Evolutionary conservation across 306 rosid species (phyloP).

Genomic region (Castanopsis chinensis): DNA sequence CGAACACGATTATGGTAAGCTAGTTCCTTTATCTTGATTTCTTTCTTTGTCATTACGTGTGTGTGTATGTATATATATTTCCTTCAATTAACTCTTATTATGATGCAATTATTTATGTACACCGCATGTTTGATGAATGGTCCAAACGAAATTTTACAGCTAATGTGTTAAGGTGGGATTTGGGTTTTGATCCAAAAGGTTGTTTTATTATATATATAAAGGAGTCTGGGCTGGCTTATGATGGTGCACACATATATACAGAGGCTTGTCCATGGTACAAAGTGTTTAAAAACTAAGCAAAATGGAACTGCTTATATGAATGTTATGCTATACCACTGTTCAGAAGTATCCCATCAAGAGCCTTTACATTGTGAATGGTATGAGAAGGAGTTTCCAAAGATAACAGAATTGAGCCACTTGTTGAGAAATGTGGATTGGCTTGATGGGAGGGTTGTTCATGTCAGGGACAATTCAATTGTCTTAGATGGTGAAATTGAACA

Average conservation of each 20-base stretch:
- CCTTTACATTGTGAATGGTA: constrained; percentile 47
- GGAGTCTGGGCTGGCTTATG: neutral
- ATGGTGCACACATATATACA: constrained; percentile 38
- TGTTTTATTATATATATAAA: neutral
- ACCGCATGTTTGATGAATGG: constrained; percentile 30
- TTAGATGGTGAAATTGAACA: constrained; percentile 40
- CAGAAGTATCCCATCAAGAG: constrained; percentile 34
- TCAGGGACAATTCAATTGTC: constrained; percentile 45
- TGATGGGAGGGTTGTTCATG: constrained; percentile 67
- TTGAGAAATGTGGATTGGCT: constrained; percentile 55
- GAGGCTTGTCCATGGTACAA: constrained; percentile 21
- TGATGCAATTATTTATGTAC: neutral
- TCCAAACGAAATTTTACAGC: constrained; percentile 11
- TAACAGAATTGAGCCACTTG: constrained; percentile 34
- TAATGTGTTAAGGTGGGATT: neutral
- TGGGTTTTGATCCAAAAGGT: neutral
- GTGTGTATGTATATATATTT: neutral
- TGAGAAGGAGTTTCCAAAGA: constrained; percentile 41
- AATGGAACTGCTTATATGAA: constrained; percentile 36
- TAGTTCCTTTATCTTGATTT: neutral
- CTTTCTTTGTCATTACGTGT: neutral
- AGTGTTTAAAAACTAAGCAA: constrained; percentile 26
- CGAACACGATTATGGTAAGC: neutral
- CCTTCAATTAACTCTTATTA: neutral
- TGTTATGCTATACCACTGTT: constrained; percentile 44